phyloP scores from a whole-genome alignment of 2,329 filamentous ascomycete species.

The Alternaria sp. region DNA sequence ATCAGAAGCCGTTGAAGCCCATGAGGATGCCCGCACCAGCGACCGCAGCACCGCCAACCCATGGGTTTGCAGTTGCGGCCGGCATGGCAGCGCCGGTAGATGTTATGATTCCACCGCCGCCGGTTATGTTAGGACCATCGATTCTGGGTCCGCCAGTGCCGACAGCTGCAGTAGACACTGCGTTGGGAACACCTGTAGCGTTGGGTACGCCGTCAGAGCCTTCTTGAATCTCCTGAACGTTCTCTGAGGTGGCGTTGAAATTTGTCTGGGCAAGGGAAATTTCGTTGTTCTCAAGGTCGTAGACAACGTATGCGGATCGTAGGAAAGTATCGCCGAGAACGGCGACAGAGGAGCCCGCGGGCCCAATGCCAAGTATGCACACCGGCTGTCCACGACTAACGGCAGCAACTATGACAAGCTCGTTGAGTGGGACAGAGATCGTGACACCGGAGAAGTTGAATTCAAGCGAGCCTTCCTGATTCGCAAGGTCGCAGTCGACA shows the following conservation, averaged over 20 bases:
- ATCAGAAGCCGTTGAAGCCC: conserved; percentile 43
- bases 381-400: conserved; percentile 48
- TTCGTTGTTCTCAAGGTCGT: conserved; percentile 65
- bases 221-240: conserved; percentile 61
- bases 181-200: conserved; percentile 58
- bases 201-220: conserved; percentile 58
- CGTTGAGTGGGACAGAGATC: conserved; percentile 62
- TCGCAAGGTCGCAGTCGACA: conserved; percentile 60
- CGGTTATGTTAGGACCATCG: conserved; percentile 34
- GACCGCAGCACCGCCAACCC: conserved; percentile 38
- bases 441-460: conserved; percentile 64
- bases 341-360: conserved; percentile 54
- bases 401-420: conserved; percentile 62
- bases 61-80: conserved; percentile 33
- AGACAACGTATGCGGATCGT: conserved; percentile 68
- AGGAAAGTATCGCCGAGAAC: conserved; percentile 69
- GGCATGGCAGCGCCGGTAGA: conserved; percentile 29
- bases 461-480: conserved; percentile 58
- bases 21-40: conserved; percentile 40
- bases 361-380: conserved; percentile 59
- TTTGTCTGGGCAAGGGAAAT: conserved; percentile 67
- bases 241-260: conserved; percentile 60
- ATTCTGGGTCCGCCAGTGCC: conserved; percentile 54
- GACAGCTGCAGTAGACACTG: conserved; percentile 56
- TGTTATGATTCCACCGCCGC: background rate